Evolutionary conservation across 1,284 basidiomycete species (phyloP).

Genomic region (Cutaneotrichosporon sp.): DNA sequence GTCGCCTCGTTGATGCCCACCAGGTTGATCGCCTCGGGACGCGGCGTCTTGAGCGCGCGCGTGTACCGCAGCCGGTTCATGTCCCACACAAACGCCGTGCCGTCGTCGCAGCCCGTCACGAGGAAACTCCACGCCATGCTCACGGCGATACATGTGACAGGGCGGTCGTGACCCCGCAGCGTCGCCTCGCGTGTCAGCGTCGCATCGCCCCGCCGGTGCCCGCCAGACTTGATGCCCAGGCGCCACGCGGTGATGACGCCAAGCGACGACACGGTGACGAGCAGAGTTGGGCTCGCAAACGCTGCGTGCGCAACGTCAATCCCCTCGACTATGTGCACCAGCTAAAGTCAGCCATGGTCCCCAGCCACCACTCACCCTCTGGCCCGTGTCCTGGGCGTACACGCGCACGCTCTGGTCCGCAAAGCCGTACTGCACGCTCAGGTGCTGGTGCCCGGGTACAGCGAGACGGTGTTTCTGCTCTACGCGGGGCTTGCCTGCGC

Average conservation of each 20-base stretch:
- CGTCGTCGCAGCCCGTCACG: constrained; percentile 78
- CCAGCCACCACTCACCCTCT: constrained; percentile 9
- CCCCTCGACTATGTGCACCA: constrained; percentile 69
- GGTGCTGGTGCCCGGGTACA: constrained; percentile 19
- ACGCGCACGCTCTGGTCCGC: constrained; percentile 35
- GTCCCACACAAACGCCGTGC: constrained; percentile 85
- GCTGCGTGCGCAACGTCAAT: constrained; percentile 66
- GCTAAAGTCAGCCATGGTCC: constrained; percentile 48
- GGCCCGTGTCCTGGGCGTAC: constrained; percentile 43
- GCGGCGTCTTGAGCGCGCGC: constrained; percentile 63
- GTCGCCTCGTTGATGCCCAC: constrained; percentile 79
- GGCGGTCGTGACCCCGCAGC: constrained; percentile 67
- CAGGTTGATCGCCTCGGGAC: constrained; percentile 58
- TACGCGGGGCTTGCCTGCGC: constrained; percentile 28
- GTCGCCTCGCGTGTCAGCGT: constrained; percentile 59
- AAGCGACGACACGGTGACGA: constrained; percentile 71
- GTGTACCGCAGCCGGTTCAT: constrained; percentile 74
- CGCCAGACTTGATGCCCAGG: constrained; percentile 43
- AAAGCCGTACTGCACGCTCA: constrained; percentile 45
- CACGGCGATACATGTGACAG: constrained; percentile 64
- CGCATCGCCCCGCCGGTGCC: constrained; percentile 31
- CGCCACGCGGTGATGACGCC: constrained; percentile 75
- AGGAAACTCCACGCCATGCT: constrained; percentile 77
- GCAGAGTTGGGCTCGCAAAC: constrained; percentile 64
- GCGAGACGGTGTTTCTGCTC: constrained; percentile 27